Base-by-base conservation (phyloP, 257 asterid genomes). In the Nemophila menziesii region DNA sequence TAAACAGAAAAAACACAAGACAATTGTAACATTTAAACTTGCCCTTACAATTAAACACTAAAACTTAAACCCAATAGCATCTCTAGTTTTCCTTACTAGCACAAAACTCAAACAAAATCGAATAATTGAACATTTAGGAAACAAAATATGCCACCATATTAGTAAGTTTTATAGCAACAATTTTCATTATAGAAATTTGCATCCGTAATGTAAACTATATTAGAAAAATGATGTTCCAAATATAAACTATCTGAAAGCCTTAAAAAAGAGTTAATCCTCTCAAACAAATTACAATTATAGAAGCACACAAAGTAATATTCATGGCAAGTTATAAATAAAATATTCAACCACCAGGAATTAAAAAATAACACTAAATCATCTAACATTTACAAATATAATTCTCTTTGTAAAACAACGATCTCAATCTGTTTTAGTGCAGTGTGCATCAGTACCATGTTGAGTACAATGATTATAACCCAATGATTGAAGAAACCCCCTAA, bases 361-460 rank as follows among this genome's bases (percentile, higher is more conserved):
- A 3, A 17, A 16, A 41, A 18, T 13, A 18, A 7, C 8, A 2
- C 18, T 18, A 17, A 41, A 19, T 22, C 22, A 41, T 41, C 24
- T 41, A 12, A 41, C 7, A 2, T 3, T 18, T 17, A 7, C 22
- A 5, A 5, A 2, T 13, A 5, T 7, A 29, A 3, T 29, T 2
- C 36, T 29, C 12, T 29, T 13, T 29, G 9, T 2, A 29, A 29
- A 5, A 29, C 36, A 29, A 29, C 1, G 5, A 7, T 13, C 8
- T 29, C 36, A 29, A 7, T 29, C 36, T 29, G 36, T 29, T 70
- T 90, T 90, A 20, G 75, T 74, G 74, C 99, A 86, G 78, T 90
- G 99, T 42, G 96, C 96, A 58, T 90, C 99, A 0, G 99, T 82
- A 11, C 93, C 90, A 1, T 63, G 92, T 65, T 62, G 75, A 13